Percentiles rank a stretch among this genome's conserved stretches.
Conservation (phyloP, 768 basidiomycete genomes). For the Mycena venus region DNA sequence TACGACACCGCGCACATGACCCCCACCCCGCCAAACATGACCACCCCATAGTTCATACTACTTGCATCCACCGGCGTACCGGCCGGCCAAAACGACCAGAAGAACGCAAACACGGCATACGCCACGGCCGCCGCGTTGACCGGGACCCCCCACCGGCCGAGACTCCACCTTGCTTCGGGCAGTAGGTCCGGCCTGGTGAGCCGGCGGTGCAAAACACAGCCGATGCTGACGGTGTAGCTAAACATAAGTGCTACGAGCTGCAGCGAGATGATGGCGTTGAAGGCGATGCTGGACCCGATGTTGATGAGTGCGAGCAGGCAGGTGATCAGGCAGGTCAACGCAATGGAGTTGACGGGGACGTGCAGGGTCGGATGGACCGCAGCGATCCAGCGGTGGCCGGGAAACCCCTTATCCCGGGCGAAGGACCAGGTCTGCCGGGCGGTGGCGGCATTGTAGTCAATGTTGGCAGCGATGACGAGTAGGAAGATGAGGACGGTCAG, state of each 20-base stretch:
- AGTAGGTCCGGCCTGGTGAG: constrained; percentile 24
- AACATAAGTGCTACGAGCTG: constrained; percentile 25
- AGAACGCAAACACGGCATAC: constrained; percentile 24
- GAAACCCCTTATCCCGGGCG: constrained; percentile 24
- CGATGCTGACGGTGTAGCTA: constrained; percentile 25
- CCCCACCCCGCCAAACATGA: constrained; percentile 24
- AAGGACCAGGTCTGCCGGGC: constrained; percentile 25
- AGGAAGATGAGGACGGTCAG: constrained; percentile 23
- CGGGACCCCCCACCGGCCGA: constrained; percentile 24
- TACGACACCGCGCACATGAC: constrained; percentile 23
- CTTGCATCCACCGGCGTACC: constrained; percentile 21
- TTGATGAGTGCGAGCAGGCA: constrained; percentile 26
- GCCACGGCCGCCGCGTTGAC: constrained; percentile 15
- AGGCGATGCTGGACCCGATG: constrained; percentile 24
- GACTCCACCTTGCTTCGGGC: constrained; percentile 25
- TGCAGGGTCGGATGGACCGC: constrained; percentile 24
- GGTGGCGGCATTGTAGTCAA: constrained; percentile 25
- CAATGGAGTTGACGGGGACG: constrained; percentile 24
- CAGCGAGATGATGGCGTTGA: constrained; percentile 25
- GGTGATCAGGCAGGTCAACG: constrained; percentile 24
- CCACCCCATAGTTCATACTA: constrained; percentile 24
- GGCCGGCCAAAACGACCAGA: constrained; percentile 27
- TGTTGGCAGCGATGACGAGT: constrained; percentile 22
- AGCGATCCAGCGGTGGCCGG: constrained; percentile 25
- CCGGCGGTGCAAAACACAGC: constrained; percentile 24